Conservation (phyloP, 169 alveolate genomes). For the Plasmodium fragile region DNA sequence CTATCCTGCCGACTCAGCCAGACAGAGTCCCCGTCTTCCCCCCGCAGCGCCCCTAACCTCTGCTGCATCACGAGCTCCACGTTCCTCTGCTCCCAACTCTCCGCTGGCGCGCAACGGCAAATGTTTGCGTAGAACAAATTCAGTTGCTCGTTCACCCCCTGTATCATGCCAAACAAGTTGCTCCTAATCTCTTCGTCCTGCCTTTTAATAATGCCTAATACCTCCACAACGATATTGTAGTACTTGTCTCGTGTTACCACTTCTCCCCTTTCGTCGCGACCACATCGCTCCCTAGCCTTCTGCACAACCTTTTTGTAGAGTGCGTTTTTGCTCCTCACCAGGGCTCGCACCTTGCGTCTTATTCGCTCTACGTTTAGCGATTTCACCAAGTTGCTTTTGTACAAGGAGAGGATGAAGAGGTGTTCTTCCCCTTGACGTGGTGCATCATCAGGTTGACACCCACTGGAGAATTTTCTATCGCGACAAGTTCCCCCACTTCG, state of each 20-base stretch:
- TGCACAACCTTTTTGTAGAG: conserved; percentile 33
- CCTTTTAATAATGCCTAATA: conserved; percentile 18
- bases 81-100: conserved; percentile 1
- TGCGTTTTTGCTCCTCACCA: conserved; percentile 23
- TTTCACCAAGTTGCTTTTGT: conserved; percentile 27
- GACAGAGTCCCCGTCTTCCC: neutral
- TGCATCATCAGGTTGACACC: neutral
- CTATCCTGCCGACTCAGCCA: neutral
- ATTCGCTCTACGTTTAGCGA: conserved; percentile 35
- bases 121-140: conserved; percentile 38
- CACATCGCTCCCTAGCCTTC: conserved; percentile 6
- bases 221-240: conserved; percentile 13
- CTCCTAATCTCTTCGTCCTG: conserved; percentile 47
- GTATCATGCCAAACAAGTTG: conserved; percentile 32
- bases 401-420: neutral
- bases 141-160: conserved; percentile 15
- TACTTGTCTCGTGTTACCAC: neutral
- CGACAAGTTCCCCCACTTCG: neutral
- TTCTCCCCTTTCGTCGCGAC: neutral
- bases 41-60: conserved; percentile 12
- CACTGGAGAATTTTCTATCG: neutral
- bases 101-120: conserved; percentile 25
- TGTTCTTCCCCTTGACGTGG: neutral
- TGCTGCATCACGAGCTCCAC: conserved; percentile 22
- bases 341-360: conserved; percentile 7